These are phyloP conservation scores for Calonectria ilicicola DNA, from an alignment of 2,329 filamentous ascomycete species.

Conservation along the genomic window DNA sequence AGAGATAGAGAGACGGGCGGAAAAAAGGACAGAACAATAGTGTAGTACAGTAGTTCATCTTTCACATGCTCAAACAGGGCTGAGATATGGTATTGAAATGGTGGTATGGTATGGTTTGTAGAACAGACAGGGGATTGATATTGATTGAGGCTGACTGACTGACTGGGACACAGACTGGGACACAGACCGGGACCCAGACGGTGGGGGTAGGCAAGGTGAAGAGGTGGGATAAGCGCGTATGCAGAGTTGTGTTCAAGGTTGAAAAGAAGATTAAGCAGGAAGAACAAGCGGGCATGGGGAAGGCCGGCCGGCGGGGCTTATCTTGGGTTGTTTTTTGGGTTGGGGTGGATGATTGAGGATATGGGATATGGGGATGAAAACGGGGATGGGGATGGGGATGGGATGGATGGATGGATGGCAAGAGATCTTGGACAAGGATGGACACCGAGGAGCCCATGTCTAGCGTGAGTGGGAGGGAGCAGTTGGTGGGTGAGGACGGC, in stretches of 20 bases:
- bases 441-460: slow-evolving; percentile 1
- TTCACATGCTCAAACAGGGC: neutral
- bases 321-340: no score
- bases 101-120: neutral
- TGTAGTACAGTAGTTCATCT: no score
- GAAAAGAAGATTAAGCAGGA: slow-evolving; percentile 4
- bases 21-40: no score
- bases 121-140: neutral
- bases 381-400: neutral
- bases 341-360: no score
- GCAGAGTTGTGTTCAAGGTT: neutral
- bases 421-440: slow-evolving; percentile 9
- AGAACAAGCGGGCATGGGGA: neutral
- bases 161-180: neutral
- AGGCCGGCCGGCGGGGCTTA: no score
- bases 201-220: neutral
- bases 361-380: neutral
- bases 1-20: no score
- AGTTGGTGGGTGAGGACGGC: neutral
- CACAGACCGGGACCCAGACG: no score
- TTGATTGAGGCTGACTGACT: neutral
- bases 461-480: neutral
- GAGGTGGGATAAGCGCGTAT: neutral
- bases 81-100: neutral
- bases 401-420: neutral